Conservation (phyloP, 768 basidiomycete genomes). For the Leccinellum albellum region DNA sequence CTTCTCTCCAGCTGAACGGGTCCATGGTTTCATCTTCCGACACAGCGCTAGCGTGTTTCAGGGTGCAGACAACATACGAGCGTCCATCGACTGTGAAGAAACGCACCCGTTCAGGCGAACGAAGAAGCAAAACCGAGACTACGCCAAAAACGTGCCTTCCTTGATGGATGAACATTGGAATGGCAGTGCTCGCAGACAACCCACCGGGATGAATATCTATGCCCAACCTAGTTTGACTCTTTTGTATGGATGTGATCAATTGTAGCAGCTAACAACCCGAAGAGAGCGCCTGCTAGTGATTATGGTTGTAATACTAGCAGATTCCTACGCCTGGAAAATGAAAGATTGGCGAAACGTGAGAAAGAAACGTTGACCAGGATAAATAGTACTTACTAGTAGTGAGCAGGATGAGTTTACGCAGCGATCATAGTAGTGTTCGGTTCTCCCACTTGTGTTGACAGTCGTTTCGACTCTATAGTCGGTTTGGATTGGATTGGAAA, state of each 20-base stretch:
- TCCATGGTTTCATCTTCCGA: constrained; percentile 42
- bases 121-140: constrained; percentile 40
- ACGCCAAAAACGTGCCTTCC: constrained; percentile 52
- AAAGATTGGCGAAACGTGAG: no score
- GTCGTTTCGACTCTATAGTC: no score
- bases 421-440: no score
- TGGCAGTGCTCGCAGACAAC: background rate
- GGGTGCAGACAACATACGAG: constrained; percentile 35
- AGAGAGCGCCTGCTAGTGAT: constrained; percentile 59
- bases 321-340: no score
- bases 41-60: constrained; percentile 29
- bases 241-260: constrained; percentile 51
- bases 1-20: constrained; percentile 55
- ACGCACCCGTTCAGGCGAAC: constrained; percentile 39
- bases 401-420: no score
- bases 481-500: no score
- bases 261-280: constrained; percentile 59
- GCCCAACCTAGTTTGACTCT: constrained; percentile 55
- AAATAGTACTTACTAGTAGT: no score
- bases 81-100: constrained; percentile 54
- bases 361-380: no score
- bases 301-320: no score
- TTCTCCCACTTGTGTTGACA: no score
- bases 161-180: background rate
- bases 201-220: constrained; percentile 55